Evolutionary conservation across 2,329 filamentous ascomycete species (phyloP).

Genomic region (Diaporthe humulicola): DNA sequence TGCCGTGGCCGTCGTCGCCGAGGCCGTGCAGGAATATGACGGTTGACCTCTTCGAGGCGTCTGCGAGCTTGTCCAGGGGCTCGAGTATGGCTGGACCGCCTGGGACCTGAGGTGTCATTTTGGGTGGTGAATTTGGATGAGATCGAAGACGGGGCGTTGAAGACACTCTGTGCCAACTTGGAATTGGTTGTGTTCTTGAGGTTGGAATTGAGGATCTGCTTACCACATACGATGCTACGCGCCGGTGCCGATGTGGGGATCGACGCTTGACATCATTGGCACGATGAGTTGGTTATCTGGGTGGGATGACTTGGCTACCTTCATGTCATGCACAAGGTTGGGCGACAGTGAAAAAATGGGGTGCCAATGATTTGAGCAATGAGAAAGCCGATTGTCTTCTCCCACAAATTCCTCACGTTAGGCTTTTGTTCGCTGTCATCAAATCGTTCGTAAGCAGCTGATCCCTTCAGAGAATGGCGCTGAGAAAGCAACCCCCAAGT

Average conservation of each 20-base stretch:
- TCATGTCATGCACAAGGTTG: too few relatives aligned
- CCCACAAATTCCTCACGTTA: background rate
- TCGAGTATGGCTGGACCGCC: constrained; percentile 30
- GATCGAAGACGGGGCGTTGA: background rate
- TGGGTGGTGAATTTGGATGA: background rate
- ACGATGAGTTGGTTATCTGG: background rate
- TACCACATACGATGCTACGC: background rate
- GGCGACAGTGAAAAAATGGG: background rate
- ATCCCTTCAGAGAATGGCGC: background rate
- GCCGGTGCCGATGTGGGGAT: constrained; percentile 24
- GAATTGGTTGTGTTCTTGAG: background rate
- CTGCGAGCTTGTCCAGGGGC: constrained; percentile 24
- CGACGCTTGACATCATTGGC: constrained; percentile 24
- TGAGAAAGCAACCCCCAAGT: background rate
- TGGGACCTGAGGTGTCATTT: constrained; percentile 7
- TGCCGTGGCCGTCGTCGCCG: constrained; percentile 35
- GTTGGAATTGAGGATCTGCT: background rate
- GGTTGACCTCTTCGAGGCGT: constrained; percentile 19
- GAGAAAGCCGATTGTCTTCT: background rate
- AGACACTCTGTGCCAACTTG: background rate
- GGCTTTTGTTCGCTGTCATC: background rate
- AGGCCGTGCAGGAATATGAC: constrained; percentile 37
- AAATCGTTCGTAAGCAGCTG: background rate
- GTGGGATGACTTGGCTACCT: background rate
- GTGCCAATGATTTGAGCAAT: background rate